phyloP scores from a whole-genome alignment of 2,329 filamentous ascomycete species.

The Emmonsiellopsis sp. region DNA sequence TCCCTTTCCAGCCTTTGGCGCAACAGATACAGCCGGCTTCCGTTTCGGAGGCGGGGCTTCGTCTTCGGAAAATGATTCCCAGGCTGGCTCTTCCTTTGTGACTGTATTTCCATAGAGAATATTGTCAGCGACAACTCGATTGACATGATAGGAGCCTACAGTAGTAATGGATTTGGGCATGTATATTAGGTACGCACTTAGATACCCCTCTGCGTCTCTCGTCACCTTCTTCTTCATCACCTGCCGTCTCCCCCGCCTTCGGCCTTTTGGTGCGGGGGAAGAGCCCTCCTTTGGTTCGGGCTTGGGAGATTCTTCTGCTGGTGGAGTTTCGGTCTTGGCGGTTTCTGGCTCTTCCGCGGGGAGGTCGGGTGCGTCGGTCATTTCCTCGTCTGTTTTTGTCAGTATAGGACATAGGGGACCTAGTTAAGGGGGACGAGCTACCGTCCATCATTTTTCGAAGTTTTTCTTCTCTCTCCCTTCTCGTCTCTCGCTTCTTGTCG shows the following conservation, averaged over 20 bases:
- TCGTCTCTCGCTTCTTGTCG: slow-evolving; percentile 35
- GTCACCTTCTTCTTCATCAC: slow-evolving; percentile 82
- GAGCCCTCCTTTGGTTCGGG: slow-evolving; percentile 38
- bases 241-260: slow-evolving; percentile 65
- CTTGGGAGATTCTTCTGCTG: slow-evolving; percentile 25
- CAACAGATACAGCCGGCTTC: slow-evolving; percentile 34
- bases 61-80: slow-evolving; percentile 92
- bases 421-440: slow-evolving; percentile 35
- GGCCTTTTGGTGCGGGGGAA: slow-evolving; percentile 46
- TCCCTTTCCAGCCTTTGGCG: slow-evolving; percentile 45
- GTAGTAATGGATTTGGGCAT: slow-evolving; percentile 4
- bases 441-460: slow-evolving; percentile 69
- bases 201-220: slow-evolving; percentile 81
- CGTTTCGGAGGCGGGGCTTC: slow-evolving; percentile 51
- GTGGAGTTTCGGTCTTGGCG: slow-evolving; percentile 9
- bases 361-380: slow-evolving; percentile 45
- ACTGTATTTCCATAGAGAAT: slow-evolving; percentile 42
- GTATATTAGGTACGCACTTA: slow-evolving; percentile 49
- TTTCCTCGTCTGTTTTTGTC: slow-evolving; percentile 42
- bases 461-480: slow-evolving; percentile 56
- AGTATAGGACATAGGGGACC: slow-evolving; percentile 12
- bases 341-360: slow-evolving; percentile 17
- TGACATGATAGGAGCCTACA: neutral
- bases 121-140: neutral
- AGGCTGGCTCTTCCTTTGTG: slow-evolving; percentile 71